Evolutionary conservation across 140 eudicot genomes (phyloP).

Genomic region (Cichorium intybus): DNA sequence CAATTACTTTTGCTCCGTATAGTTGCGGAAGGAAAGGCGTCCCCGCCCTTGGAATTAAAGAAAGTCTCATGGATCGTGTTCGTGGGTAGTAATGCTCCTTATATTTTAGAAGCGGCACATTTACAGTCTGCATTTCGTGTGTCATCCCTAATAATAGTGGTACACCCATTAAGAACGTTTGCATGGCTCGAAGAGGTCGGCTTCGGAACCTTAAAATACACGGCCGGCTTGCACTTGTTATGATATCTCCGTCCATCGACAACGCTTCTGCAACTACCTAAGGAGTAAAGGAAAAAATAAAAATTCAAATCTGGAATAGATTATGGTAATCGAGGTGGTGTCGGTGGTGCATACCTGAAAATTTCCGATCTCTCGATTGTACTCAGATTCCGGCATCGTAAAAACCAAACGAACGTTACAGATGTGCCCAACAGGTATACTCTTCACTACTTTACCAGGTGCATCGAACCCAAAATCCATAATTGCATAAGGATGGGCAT

Average conservation of each 20-base stretch:
- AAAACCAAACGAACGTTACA: conserved; percentile 45
- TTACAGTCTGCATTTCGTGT: conserved; percentile 54
- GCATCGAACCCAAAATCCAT: conserved; percentile 32
- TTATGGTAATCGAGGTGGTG: neutral
- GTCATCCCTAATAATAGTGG: conserved; percentile 63
- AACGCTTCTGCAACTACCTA: conserved; percentile 64
- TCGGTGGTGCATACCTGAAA: conserved; percentile 50
- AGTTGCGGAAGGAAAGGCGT: conserved; percentile 62
- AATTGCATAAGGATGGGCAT: conserved; percentile 51
- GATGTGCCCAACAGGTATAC: conserved; percentile 71
- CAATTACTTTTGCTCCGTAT: conserved; percentile 54
- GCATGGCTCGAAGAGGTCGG: conserved; percentile 53
- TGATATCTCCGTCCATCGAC: conserved; percentile 36
- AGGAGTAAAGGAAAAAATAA: neutral
- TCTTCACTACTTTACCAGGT: conserved; percentile 1
- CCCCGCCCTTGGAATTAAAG: conserved; percentile 59
- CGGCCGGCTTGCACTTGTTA: conserved; percentile 58
- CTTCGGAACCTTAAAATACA: conserved; percentile 64
- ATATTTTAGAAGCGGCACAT: conserved; percentile 45
- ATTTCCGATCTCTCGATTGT: conserved; percentile 66
- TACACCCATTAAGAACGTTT: conserved; percentile 44
- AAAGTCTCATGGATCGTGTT: conserved; percentile 45
- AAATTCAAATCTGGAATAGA: neutral
- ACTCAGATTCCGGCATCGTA: conserved; percentile 86
- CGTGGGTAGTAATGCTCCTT: conserved; percentile 49